Base-by-base conservation (phyloP, 768 basidiomycete genomes). In the Leccinum rimulosum region DNA sequence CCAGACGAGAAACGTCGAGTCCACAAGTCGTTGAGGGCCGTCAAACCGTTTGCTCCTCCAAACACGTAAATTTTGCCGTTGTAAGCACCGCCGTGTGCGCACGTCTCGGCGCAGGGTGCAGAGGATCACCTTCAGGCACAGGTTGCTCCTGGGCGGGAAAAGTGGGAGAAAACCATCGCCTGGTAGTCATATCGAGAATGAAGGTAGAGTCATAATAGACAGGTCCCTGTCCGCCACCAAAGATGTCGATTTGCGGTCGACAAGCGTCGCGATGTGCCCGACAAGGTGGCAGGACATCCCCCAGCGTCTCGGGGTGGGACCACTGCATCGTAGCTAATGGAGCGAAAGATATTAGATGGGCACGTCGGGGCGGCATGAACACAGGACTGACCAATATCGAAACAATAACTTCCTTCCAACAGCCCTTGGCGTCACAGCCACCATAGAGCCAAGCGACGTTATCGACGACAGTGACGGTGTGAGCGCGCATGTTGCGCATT, bases 1-100 rank as follows among this genome's bases (percentile, higher is more conserved):
- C 68, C 45, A 73, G 64, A 53, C 78, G 75, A 35, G 75, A 80
- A 0, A 89, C 83, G 58, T 96, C 92, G 25, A 96, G 88, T 84
- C 93, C 94, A 96, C 19, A 95, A 76, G 71, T 97, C 95, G 64
- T 92, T 91, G 56, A 97, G 78, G 0, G 95, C 94, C n/a, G 83
- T 83, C 76, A 88, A 78, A 0, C 95, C 95, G 59, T 93, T 95
- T 3, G 95, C 95, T n/a, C 95, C 94, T 8, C 94, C 95, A 66
- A 96, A 97, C 4, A 97, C 74, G 78, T 90, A 92, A 0, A 98
- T 81, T 68, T 83, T 87, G 58, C 81, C 79, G 31, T 77, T 76
- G 66, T 93, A 87, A 85, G 74, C 14, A 95, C 89, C 1, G 92
- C 84, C 0, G 93, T 91, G 72, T 98, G 95, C 1, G 95, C 94